Percentiles rank a stretch among this genome's conserved stretches.
Evolutionary conservation across 768 basidiomycete species (phyloP).

Genomic region (Rhizopogon vulgaris): DNA sequence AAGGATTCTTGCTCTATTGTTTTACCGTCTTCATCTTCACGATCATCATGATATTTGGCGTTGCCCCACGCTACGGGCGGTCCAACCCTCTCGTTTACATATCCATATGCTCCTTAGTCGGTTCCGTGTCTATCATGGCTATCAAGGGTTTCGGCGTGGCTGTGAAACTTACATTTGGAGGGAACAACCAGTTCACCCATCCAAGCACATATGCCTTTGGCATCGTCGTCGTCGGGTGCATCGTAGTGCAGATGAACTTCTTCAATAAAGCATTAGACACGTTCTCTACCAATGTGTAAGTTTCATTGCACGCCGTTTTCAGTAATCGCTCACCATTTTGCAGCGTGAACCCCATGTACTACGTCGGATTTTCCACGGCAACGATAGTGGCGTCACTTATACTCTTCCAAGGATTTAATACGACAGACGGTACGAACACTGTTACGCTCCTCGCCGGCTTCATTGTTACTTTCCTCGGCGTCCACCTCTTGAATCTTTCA

Average conservation of each 20-base stretch:
- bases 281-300: constrained; percentile 96
- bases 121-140: constrained; percentile 97
- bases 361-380: constrained; percentile 91
- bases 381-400: constrained; percentile 94
- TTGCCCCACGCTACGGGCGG: constrained; percentile 83
- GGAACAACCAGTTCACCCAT: constrained; percentile 93
- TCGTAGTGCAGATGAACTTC: constrained; percentile 91
- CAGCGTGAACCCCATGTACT: constrained; percentile 97
- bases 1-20: constrained; percentile 90
- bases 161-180: constrained; percentile 86
- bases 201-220: constrained; percentile 96
- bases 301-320: constrained; percentile 7
- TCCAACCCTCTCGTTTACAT: constrained; percentile 89
- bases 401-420: constrained; percentile 97
- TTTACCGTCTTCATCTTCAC: constrained; percentile 78
- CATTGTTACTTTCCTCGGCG: constrained; percentile 90
- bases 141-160: constrained; percentile 98
- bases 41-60: constrained; percentile 78
- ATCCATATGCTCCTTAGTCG: constrained; percentile 93
- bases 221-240: constrained; percentile 74
- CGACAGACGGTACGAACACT: constrained; percentile 72
- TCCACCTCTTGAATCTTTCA: constrained; percentile 87
- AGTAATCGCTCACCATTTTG: background rate
- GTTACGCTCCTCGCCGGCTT: constrained; percentile 88
- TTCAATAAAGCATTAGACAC: constrained; percentile 98